phyloP scores from a whole-genome alignment of 2,329 filamentous ascomycete genomes.

The Tolypocladium endophyticum region DNA sequence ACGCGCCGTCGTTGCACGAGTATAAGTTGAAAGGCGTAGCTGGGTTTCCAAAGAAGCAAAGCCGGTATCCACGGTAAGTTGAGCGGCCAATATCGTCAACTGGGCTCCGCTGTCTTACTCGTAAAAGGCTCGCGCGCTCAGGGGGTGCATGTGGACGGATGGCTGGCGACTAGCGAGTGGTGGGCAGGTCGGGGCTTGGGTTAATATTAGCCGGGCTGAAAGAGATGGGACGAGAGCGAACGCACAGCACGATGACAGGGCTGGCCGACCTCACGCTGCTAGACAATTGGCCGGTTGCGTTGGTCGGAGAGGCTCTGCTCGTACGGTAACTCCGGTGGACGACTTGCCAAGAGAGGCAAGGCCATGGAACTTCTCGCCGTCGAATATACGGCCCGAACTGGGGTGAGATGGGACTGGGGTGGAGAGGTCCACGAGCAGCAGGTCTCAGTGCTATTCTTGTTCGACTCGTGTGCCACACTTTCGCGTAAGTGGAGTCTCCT shows the following conservation, averaged over 20 bases:
- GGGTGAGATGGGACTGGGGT: neutral
- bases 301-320: neutral
- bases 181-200: neutral
- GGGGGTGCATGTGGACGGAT: neutral
- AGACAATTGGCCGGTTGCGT: neutral
- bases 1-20: neutral
- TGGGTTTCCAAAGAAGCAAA: neutral
- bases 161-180: neutral
- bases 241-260: neutral
- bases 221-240: neutral
- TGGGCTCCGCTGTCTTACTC: neutral
- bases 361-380: neutral
- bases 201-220: neutral
- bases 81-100: neutral
- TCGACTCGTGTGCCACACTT: neutral
- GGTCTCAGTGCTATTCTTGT: neutral
- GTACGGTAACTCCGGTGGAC: neutral
- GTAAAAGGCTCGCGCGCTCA: neutral
- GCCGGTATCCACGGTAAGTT: neutral
- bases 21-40: neutral
- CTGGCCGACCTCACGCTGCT: neutral
- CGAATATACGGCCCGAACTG: neutral
- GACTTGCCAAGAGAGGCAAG: neutral
- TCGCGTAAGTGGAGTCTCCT: neutral
- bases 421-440: neutral